Conservation (phyloP, 2,329 filamentous ascomycete species). For the Trichoderma cornu-damae region DNA sequence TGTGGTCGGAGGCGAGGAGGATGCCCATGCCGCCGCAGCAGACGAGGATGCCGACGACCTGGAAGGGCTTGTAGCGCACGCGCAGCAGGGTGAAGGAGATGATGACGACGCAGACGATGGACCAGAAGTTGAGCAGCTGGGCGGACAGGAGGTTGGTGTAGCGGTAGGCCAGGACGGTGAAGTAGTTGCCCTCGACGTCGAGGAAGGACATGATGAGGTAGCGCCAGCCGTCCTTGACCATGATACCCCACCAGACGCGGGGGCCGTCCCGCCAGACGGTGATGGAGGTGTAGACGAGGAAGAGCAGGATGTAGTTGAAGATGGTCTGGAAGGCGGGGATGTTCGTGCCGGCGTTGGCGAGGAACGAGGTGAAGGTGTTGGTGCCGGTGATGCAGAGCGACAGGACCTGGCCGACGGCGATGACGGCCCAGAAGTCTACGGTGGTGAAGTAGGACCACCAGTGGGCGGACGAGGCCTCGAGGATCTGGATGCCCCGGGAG, state of each 20-base stretch:
- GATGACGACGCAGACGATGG: constrained; percentile 85
- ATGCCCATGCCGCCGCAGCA: constrained; percentile 89
- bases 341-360: constrained; percentile 60
- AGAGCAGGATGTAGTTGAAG: constrained; percentile 87
- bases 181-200: constrained; percentile 97
- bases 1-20: constrained; percentile 79
- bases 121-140: constrained; percentile 98
- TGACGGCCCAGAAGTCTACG: constrained; percentile 79
- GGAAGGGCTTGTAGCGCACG: constrained; percentile 84
- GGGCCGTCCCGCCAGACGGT: constrained; percentile 76
- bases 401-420: constrained; percentile 75
- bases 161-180: constrained; percentile 88
- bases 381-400: constrained; percentile 87
- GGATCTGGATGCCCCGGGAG: constrained; percentile 47
- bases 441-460: constrained; percentile 77
- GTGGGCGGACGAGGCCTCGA: constrained; percentile 49
- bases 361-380: constrained; percentile 80
- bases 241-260: constrained; percentile 59
- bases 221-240: constrained; percentile 77
- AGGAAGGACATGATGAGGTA: constrained; percentile 89
- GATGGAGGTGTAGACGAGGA: constrained; percentile 72
- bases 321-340: constrained; percentile 95
- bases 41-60: constrained; percentile 80
- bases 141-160: constrained; percentile 89
- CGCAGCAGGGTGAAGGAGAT: constrained; percentile 76